Evolutionary conservation across 352 stramenopile genomes (phyloP).

Genomic region (Pythium apleroticum): DNA sequence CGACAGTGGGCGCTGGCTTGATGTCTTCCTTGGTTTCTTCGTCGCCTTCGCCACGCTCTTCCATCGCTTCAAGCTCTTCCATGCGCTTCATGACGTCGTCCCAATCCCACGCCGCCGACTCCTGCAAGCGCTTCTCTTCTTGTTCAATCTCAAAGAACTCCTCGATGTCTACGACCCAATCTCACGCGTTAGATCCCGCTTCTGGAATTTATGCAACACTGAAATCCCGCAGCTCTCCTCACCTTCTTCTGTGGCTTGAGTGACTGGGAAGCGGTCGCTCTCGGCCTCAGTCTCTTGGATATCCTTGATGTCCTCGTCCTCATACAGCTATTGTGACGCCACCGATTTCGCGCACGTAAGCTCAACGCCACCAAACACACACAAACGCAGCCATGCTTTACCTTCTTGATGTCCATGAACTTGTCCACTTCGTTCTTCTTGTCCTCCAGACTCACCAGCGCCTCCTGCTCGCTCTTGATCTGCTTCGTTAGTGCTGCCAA

Average conservation of each 20-base stretch:
- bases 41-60: constrained; percentile 40
- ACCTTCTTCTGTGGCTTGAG: constrained; percentile 65
- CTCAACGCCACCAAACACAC: background rate
- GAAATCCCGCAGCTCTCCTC: no score
- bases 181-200: background rate
- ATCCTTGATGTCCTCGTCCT: constrained; percentile 82
- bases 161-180: constrained; percentile 48
- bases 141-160: constrained; percentile 87
- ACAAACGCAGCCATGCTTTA: constrained; percentile 6
- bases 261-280: constrained; percentile 46
- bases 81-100: constrained; percentile 87
- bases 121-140: constrained; percentile 67
- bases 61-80: constrained; percentile 75
- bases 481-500: constrained; percentile 43
- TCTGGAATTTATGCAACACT: no score
- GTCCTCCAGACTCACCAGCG: constrained; percentile 40
- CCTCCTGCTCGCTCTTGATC: constrained; percentile 56
- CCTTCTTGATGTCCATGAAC: constrained; percentile 74
- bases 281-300: constrained; percentile 84
- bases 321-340: constrained; percentile 54
- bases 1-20: constrained; percentile 22
- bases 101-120: constrained; percentile 71
- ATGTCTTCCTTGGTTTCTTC: constrained; percentile 35
- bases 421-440: constrained; percentile 72
- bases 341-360: background rate